A percentile compares a stretch with the other conserved stretches of the same genome.
These are phyloP conservation scores for Diaporthe citriasiana DNA, from an alignment of 2,329 filamentous ascomycete species.

Conservation along the genomic window DNA sequence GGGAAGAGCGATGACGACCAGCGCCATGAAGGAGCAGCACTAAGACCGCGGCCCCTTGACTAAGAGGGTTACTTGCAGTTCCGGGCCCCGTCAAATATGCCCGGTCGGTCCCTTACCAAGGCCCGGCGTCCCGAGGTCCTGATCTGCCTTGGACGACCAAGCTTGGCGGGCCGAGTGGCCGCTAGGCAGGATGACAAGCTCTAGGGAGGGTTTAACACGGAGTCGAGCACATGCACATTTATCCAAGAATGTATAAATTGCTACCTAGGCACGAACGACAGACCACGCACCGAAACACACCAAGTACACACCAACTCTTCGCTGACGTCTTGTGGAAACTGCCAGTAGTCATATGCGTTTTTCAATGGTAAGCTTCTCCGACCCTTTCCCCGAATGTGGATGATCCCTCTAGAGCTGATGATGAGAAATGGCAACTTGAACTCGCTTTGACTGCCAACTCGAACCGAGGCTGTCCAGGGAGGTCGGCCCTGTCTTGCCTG, in stretches of 20 bases:
- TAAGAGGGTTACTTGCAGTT: neutral
- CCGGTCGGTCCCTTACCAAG: constrained; percentile 5
- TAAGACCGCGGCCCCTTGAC: constrained; percentile 11
- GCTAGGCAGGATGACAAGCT: constrained; percentile 4
- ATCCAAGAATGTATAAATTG: constrained; percentile 10
- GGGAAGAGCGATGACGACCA: neutral
- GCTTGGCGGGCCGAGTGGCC: constrained; percentile 16
- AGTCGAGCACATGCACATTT: neutral
- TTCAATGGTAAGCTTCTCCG: neutral
- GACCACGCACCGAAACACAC: neutral
- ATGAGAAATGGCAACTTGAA: neutral
- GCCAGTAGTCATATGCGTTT: no score
- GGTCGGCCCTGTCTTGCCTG: neutral
- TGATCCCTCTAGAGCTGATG: neutral
- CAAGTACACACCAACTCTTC: neutral
- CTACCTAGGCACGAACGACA: constrained; percentile 13
- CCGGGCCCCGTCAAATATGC: neutral
- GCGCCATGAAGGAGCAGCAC: constrained; percentile 3
- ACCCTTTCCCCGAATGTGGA: neutral
- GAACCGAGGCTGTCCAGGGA: neutral
- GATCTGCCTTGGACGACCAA: constrained; percentile 8
- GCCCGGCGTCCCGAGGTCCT: no score
- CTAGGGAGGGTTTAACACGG: neutral
- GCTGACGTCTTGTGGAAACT: no score
- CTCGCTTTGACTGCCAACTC: neutral